Base-by-base conservation (phyloP, 352 stramenopile species). In the Phytophthora aleatoria region DNA sequence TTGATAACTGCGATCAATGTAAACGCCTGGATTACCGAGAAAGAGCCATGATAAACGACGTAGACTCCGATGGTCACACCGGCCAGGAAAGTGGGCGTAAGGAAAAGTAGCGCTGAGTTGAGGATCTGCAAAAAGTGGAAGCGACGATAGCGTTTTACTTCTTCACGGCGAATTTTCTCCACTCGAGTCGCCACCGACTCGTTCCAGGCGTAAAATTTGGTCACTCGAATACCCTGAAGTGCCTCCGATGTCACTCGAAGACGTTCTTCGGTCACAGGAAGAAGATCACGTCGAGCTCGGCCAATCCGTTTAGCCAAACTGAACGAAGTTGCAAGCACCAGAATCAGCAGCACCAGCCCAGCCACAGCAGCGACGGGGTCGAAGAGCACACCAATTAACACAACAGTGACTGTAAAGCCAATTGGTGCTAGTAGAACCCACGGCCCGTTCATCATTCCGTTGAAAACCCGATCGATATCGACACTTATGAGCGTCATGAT, bases 231-330 rank as follows among this genome's bases (percentile, higher is more conserved):
- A 20, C 20, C 20, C 20, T 20, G 20, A 20, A 20, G 20, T 20
- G 20, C 20, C 20, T 20, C 20, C 20, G 20, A 97, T n/a, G 95
- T 95, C 55, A 97, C 85, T 61, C 97, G 96, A 15, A 99, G 90
- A 15, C 96, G 83, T 20, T 92, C 75, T 20, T 74, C 76, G 0
- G 80, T 69, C 50, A 90, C 69, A 10, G 52, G 33, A 2, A 87
- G 59, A 12, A 88, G 75, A 13, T 69, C 36, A 6, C 76, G 81
- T 15, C 71, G 73, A 16, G 52, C 61, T 33, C 35, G 36, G 1
- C 67, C 79, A 43, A 83, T 83, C 5, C 65, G 47, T 5, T 71
- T 71, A 30, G 57, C 63, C 50, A 71, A 45, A 24, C 6, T 61
- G 20, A 55, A 62, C 9, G 64, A 68, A 27, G 35, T 69, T 6